Evolutionary conservation across 176 grass and related monocot genomes (phyloP).

Genomic region (Secale cereale): DNA sequence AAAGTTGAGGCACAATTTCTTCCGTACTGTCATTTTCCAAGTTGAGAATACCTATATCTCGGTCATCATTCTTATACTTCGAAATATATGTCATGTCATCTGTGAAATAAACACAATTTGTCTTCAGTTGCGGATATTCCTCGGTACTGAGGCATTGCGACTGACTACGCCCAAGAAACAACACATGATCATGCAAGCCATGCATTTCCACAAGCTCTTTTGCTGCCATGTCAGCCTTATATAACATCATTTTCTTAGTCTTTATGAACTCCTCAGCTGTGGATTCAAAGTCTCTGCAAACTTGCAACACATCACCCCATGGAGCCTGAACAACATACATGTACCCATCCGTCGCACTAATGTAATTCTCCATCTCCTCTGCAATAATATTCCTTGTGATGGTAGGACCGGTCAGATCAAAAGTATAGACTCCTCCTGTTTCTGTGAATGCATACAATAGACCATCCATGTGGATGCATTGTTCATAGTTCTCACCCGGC

Average conservation of each 20-base stretch:
- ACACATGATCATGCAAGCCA: not conserved
- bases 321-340: not conserved
- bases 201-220: constrained; percentile 5
- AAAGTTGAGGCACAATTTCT: not conserved
- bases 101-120: constrained; percentile 1
- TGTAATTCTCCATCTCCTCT: not conserved
- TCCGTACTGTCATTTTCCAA: not conserved
- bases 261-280: not conserved
- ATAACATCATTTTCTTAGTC: not conserved
- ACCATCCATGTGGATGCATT: not conserved
- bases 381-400: not conserved
- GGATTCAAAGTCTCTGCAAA: not conserved
- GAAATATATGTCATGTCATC: not conserved
- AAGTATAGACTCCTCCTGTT: not conserved
- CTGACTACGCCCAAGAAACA: not conserved
- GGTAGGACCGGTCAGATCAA: not conserved
- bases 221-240: not conserved
- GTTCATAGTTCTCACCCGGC: not conserved
- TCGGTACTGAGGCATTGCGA: not conserved
- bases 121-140: not conserved
- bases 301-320: constrained; percentile 19
- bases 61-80: not conserved
- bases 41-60: not conserved
- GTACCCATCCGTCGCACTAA: not conserved
- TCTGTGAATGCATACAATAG: not conserved